Conservation (phyloP, 176 grass and related monocot genomes). For the Carex kokanica region DNA sequence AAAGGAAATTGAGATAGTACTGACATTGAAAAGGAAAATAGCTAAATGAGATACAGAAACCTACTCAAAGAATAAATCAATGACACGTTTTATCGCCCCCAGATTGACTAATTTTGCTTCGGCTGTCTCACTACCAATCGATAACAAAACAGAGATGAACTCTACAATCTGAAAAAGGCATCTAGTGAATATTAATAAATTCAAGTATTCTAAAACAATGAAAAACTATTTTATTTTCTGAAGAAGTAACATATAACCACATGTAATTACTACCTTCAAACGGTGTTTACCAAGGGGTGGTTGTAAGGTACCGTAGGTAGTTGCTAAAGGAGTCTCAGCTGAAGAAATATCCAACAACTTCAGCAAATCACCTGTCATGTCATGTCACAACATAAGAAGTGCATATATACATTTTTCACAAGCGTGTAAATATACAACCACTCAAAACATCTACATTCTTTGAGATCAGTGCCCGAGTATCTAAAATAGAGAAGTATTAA, state of each 20-base stretch:
- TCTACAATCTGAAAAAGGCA: conserved; percentile 79
- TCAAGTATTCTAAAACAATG: conserved; percentile 10
- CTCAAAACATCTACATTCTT: background rate
- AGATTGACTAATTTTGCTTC: conserved; percentile 63
- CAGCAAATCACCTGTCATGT: conserved; percentile 67
- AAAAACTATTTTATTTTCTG: conserved; percentile 20
- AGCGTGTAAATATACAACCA: background rate
- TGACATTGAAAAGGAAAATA: background rate
- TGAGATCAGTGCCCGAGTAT: background rate
- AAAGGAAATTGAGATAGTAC: background rate
- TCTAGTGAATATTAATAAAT: conserved; percentile 27
- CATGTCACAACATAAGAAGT: conserved; percentile 2
- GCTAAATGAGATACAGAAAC: conserved; percentile 30
- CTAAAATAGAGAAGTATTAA: background rate
- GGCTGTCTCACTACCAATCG: conserved; percentile 77
- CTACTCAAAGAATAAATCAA: conserved; percentile 98
- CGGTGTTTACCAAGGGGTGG: conserved; percentile 85
- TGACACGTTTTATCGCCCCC: conserved; percentile 64
- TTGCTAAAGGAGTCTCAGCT: conserved; percentile 52
- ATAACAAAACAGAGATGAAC: conserved; percentile 90
- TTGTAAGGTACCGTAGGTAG: conserved; percentile 64
- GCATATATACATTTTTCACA: background rate
- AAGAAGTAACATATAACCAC: background rate
- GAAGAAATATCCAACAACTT: conserved; percentile 78
- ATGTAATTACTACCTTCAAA: conserved; percentile 53